A percentile compares a stretch with the other conserved stretches of the same genome.
Conservation (phyloP, 2,329 filamentous ascomycete species). For the Pestalotiopsis sp. region DNA sequence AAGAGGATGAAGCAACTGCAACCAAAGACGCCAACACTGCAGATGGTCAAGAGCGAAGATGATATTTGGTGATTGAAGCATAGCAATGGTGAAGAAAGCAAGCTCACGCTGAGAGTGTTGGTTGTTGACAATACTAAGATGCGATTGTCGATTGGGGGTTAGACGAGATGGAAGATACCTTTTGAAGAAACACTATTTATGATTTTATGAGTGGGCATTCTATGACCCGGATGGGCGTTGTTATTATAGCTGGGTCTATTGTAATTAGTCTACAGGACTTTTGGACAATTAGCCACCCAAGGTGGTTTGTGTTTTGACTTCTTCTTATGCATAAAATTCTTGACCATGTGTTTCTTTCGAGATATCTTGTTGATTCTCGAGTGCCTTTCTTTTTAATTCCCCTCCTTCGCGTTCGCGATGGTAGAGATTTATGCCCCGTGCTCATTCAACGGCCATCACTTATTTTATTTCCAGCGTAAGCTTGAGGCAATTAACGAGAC, state of each 20-base stretch:
- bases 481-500: no score
- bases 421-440: no score
- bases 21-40: conserved; percentile 63
- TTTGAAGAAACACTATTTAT: not conserved
- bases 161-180: not conserved
- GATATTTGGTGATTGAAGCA: conserved; percentile 64
- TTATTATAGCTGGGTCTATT: not conserved
- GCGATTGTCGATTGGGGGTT: not conserved
- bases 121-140: not conserved
- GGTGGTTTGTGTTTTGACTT: not conserved
- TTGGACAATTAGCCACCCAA: not conserved
- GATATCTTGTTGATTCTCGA: no score
- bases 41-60: conserved; percentile 64
- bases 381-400: no score
- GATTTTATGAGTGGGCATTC: conserved; percentile 1
- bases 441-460: no score
- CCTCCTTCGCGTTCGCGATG: no score
- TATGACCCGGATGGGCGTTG: not conserved
- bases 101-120: conserved; percentile 10
- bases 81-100: not conserved
- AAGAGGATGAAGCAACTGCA: conserved; percentile 69
- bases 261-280: not conserved
- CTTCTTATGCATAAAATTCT: not conserved
- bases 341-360: no score
- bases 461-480: no score